A percentile compares a stretch with the other conserved stretches of the same genome.
These are phyloP conservation scores for Coffea canephora DNA, from an alignment of 257 asterid species.

Conservation along the genomic window DNA sequence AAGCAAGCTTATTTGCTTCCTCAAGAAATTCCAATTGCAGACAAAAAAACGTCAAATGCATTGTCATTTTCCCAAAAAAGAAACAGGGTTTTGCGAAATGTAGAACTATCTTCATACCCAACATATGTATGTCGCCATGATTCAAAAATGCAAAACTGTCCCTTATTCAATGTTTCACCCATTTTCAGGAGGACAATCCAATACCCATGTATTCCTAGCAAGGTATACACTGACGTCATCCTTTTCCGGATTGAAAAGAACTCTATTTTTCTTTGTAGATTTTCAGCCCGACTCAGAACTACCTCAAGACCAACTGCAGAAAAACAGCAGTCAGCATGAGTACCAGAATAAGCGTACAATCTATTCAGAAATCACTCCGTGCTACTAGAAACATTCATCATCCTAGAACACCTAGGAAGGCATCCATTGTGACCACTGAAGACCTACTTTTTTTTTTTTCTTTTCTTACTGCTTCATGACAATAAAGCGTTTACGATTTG, in stretches of 20 bases:
- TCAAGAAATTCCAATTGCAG: background rate
- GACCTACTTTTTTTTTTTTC: no score
- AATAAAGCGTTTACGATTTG: no score
- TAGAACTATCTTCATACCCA: background rate
- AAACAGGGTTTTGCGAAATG: background rate
- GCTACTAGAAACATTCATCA: background rate
- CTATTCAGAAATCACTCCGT: background rate
- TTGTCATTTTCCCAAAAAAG: background rate
- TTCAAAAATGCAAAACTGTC: background rate
- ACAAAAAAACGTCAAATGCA: background rate
- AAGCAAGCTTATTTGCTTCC: background rate
- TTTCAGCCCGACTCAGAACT: background rate
- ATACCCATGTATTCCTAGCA: background rate
- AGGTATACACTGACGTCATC: background rate
- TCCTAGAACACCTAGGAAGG: no score
- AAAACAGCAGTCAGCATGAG: background rate
- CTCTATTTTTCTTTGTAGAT: background rate
- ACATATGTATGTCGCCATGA: background rate
- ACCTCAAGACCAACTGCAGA: background rate
- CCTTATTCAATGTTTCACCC: background rate
- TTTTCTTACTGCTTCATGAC: background rate
- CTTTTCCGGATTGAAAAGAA: background rate
- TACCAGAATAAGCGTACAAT: background rate
- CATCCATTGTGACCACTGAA: no score
- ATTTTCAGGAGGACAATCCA: background rate